A percentile compares a stretch with the other conserved stretches of the same genome.
Conservation (phyloP, 73 alveolate species). For the Breviolum minutum region DNA sequence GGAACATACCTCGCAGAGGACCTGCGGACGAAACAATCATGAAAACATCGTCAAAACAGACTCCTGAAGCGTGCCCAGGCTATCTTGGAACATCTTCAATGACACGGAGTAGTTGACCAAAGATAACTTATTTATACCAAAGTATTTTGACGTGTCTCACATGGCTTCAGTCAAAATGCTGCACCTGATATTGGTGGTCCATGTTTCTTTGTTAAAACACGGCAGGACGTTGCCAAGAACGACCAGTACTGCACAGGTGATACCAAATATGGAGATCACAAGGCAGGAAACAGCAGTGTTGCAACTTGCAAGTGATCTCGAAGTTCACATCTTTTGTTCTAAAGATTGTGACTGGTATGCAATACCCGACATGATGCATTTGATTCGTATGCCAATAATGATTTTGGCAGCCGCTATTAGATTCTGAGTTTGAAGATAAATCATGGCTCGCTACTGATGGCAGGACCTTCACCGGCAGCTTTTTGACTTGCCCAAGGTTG, state of each 20-base stretch:
- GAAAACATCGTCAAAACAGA: too few relatives aligned
- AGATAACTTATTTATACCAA: too few relatives aligned
- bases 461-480: constrained; percentile 31
- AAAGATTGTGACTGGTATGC: too few relatives aligned
- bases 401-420: too few relatives aligned
- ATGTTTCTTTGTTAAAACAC: neutral
- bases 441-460: neutral
- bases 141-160: too few relatives aligned
- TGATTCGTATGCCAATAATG: neutral
- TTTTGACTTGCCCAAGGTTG: constrained; percentile 6
- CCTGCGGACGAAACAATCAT: neutral
- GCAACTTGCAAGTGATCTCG: too few relatives aligned
- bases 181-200: neutral
- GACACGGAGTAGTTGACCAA: too few relatives aligned
- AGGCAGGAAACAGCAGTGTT: neutral
- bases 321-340: too few relatives aligned
- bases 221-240: constrained; percentile 87
- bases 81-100: too few relatives aligned
- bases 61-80: too few relatives aligned
- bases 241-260: constrained; percentile 84
- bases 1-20: constrained; percentile 94
- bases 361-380: neutral
- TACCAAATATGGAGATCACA: neutral
- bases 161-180: too few relatives aligned
- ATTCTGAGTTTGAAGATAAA: too few relatives aligned